phyloP scores from a whole-genome alignment of 257 asterid genomes.

The Anisodus acutangulus region DNA sequence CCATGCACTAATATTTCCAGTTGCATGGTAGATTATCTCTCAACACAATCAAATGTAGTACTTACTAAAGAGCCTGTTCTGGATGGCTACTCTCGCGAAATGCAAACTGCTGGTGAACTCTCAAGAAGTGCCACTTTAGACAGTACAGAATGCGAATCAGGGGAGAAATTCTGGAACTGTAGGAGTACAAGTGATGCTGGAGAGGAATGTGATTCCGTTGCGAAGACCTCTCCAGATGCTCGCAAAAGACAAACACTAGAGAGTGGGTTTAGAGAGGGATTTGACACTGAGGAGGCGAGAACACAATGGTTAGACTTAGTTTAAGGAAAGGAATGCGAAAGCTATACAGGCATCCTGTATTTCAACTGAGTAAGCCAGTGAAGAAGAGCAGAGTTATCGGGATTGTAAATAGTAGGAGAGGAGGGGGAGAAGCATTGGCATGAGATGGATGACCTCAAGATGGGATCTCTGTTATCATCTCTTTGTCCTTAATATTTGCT shows the following conservation, averaged over 20 bases:
- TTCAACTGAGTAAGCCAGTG: slow-evolving; percentile 59
- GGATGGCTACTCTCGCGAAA: slow-evolving; percentile 30
- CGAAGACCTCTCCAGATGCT: slow-evolving; percentile 34
- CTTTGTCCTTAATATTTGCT: slow-evolving; percentile 13
- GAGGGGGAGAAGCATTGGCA: slow-evolving; percentile 40
- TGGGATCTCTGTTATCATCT: not conserved
- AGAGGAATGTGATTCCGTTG: slow-evolving; percentile 35
- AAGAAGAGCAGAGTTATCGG: slow-evolving; percentile 46
- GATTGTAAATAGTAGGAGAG: slow-evolving; percentile 43
- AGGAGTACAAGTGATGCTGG: slow-evolving; percentile 44
- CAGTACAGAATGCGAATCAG: slow-evolving; percentile 39
- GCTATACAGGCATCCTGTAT: slow-evolving; percentile 67
- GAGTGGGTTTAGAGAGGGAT: slow-evolving; percentile 50
- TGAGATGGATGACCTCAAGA: slow-evolving; percentile 16
- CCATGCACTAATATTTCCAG: slow-evolving; percentile 37
- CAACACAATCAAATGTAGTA: slow-evolving; percentile 30
- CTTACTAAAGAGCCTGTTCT: slow-evolving; percentile 28
- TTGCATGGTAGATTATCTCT: slow-evolving; percentile 26
- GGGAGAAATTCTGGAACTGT: slow-evolving; percentile 37
- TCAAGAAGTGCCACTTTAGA: slow-evolving; percentile 39
- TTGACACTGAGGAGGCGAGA: slow-evolving; percentile 58
- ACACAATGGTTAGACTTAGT: slow-evolving; percentile 50
- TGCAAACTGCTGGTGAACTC: slow-evolving; percentile 31
- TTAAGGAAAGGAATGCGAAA: slow-evolving; percentile 58
- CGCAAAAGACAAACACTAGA: slow-evolving; percentile 51